Conservation (phyloP, 345 rosid species). For the Eucalyptus melliodora region DNA sequence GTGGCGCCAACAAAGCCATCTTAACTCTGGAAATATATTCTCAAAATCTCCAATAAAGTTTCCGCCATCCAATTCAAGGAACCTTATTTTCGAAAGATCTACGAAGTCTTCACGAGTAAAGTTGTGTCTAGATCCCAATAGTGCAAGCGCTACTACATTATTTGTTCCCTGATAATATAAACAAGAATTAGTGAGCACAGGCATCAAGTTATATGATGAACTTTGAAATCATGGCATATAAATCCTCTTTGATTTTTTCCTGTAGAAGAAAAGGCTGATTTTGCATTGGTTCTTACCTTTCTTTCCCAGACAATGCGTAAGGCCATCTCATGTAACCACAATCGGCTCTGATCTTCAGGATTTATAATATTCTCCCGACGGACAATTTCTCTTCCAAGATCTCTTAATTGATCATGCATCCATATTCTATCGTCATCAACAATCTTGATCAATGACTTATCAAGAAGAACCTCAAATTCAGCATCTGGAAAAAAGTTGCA, state of each 20-base stretch:
- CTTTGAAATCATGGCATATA: not conserved
- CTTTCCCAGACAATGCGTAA: not conserved
- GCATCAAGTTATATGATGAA: not conserved
- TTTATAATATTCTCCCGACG: not conserved
- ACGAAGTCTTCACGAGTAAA: too few relatives aligned
- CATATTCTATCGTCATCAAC: too few relatives aligned
- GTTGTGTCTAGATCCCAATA: too few relatives aligned
- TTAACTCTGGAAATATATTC: too few relatives aligned
- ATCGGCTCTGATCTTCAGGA: not conserved
- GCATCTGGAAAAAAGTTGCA: too few relatives aligned
- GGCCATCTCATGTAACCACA: fast-evolving
- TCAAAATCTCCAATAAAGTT: too few relatives aligned
- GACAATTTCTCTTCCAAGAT: not conserved
- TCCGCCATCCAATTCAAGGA: too few relatives aligned
- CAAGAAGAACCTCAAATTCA: too few relatives aligned
- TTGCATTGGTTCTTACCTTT: not conserved
- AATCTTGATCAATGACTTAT: too few relatives aligned
- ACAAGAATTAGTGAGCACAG: not conserved
- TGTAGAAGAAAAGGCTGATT: not conserved
- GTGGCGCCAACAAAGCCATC: too few relatives aligned
- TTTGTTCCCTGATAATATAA: not conserved
- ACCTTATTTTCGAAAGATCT: too few relatives aligned
- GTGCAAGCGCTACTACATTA: not conserved
- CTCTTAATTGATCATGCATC: not conserved
- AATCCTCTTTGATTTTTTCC: not conserved